Evolutionary conservation across 768 basidiomycete species (phyloP), one percentile per base, ranked within the genome.

Genomic region (Mycena leptocephala): DNA sequence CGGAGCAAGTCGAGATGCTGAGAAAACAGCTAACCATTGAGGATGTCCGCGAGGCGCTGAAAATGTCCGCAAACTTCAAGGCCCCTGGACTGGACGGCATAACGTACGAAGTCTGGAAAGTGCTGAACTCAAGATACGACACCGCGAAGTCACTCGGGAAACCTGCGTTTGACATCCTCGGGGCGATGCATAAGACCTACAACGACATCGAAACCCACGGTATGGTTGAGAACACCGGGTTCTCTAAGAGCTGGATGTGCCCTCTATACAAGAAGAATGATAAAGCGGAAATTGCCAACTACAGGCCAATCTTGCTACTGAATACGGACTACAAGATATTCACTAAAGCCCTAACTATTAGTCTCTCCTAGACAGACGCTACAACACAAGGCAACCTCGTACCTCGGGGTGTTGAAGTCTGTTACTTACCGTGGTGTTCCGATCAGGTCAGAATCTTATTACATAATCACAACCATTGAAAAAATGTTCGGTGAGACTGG

Each of bases 191-290:
- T 0, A 32, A 0, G 0, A 53, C 81, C 0, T 81, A 56, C n/a
- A 79, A 79, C 2, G 66, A 74, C 46, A 74, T 74, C 41, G 66
- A 74, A 41, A 51, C 41, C 28, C 43, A 68, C 24, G 73, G 83
- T 0, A 18, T 81, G 0, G 68, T 24, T 7, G 6, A 11, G 0
- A 1, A 20, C 0, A 74, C 76, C 0, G 1, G 3, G 4, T 87
- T 82, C 46, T 30, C 81, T 0, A 33, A 72, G 1, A 84, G 85
- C 51, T 80, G 80, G 80, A 78, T 80, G 75, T 70, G 78, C 62
- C 82, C 81, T 0, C 20, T 86, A 0, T 85, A 83, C 55, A 86
- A 87, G 48, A 85, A 85, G 41, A 84, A 81, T 32, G 81, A 82
- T 24, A 8, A n/a, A 0, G 59, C 32, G 0, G 41, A 77, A 13